A percentile compares a stretch with the other conserved stretches of the same genome.
Conservation (phyloP, 306 rosid genomes). For the Begonia fuchsioides region DNA sequence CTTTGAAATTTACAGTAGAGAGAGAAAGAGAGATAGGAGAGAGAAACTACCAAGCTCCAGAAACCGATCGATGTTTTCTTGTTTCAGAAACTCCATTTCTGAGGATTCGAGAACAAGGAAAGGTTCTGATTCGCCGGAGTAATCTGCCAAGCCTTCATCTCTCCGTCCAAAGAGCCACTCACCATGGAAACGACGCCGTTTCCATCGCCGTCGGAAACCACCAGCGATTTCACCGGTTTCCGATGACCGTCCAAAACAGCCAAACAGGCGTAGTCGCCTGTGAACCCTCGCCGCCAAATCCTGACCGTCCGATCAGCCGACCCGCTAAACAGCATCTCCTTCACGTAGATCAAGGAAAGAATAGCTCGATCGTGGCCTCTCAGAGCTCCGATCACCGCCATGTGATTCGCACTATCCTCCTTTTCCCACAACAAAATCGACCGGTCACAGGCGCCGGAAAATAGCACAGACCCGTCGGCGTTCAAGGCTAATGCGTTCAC, state of each 20-base stretch:
- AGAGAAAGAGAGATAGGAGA: no score
- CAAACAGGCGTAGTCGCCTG: no score
- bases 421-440: slow-evolving; percentile 87
- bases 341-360: slow-evolving; percentile 45
- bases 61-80: neutral
- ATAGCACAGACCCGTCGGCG: slow-evolving; percentile 64
- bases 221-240: no score
- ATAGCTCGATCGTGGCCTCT: slow-evolving; percentile 73
- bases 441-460: slow-evolving; percentile 87
- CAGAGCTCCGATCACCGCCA: slow-evolving; percentile 74
- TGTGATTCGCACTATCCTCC: slow-evolving; percentile 70
- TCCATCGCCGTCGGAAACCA: no score
- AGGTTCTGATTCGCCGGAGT: slow-evolving; percentile 8
- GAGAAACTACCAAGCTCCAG: neutral
- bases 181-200: no score
- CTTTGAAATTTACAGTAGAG: no score
- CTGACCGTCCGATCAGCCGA: no score
- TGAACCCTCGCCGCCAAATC: no score
- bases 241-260: no score
- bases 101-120: slow-evolving; percentile 3
- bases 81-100: neutral
- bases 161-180: no score
- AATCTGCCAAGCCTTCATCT: slow-evolving; percentile 72
- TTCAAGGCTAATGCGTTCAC: slow-evolving; percentile 69
- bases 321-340: slow-evolving; percentile 37